These are phyloP conservation scores for Acorus calamus DNA, from an alignment of 106 monocot species.

Conservation along the genomic window DNA sequence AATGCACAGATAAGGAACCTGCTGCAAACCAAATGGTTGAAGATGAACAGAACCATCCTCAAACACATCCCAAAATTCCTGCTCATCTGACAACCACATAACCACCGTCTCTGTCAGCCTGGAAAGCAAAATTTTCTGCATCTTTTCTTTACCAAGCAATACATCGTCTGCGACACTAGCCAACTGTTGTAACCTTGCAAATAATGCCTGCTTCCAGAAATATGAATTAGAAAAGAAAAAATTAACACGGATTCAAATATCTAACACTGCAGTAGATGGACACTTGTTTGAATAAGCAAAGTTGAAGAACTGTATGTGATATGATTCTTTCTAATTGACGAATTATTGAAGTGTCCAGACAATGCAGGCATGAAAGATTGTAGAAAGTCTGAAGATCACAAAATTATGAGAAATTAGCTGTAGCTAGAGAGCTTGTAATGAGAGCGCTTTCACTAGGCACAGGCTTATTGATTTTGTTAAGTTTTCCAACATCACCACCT, in stretches of 20 bases:
- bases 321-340: no score
- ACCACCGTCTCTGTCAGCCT: slow-evolving; percentile 82
- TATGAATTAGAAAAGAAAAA: background rate
- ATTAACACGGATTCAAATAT: background rate
- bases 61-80: slow-evolving; percentile 97
- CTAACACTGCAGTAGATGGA: no score
- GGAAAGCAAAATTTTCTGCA: slow-evolving; percentile 81
- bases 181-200: slow-evolving; percentile 76
- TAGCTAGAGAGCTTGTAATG: no score
- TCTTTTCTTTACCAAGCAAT: slow-evolving; percentile 67
- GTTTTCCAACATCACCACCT: no score
- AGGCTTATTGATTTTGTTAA: no score
- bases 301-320: no score
- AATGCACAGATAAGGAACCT: slow-evolving; percentile 23
- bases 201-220: slow-evolving; percentile 54
- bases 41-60: slow-evolving; percentile 62
- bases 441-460: no score
- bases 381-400: no score
- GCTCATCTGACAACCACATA: slow-evolving; percentile 90
- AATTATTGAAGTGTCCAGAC: no score
- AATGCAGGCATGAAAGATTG: no score
- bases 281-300: no score
- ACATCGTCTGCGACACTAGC: slow-evolving; percentile 75
- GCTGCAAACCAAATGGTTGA: slow-evolving; percentile 76
- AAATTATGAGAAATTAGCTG: no score